phyloP scores from a whole-genome alignment of 202 grass and related monocot genomes.

The Panicum virgatum region DNA sequence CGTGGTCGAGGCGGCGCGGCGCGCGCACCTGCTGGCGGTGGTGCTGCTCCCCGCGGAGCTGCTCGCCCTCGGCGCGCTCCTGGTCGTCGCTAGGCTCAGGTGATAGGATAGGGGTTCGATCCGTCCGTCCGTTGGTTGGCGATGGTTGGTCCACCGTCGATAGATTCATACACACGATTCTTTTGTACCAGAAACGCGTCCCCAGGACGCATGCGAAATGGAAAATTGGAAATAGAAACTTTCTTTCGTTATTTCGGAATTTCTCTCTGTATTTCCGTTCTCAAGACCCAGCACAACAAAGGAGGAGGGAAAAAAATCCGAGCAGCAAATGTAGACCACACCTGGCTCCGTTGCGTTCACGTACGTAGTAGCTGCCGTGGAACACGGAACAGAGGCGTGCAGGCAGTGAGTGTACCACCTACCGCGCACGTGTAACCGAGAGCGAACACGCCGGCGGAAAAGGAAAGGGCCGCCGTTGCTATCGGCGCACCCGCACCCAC shows the following conservation, averaged over 20 bases:
- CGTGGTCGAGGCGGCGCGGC: conserved; percentile 43
- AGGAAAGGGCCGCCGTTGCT: not conserved
- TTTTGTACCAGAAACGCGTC: conserved; percentile 23
- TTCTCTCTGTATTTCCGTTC: too few species aligned
- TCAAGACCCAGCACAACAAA: not conserved
- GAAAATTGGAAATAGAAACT: not conserved
- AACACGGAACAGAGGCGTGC: not conserved
- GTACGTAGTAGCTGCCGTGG: not conserved
- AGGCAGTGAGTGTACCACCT: too few species aligned
- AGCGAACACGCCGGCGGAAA: not conserved
- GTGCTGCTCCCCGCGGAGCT: conserved; percentile 62
- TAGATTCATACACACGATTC: conserved; percentile 28
- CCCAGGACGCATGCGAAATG: not conserved
- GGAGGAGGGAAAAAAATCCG: not conserved
- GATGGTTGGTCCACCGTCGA: not conserved
- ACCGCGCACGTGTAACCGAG: not conserved
- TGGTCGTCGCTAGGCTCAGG: conserved; percentile 37
- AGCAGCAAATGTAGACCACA: not conserved
- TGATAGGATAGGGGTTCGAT: conserved; percentile 29
- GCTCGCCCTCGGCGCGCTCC: conserved; percentile 55
- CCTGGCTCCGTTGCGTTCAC: not conserved
- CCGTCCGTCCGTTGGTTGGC: conserved; percentile 20
- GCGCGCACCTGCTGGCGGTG: conserved; percentile 46
- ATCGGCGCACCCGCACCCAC: too few species aligned
- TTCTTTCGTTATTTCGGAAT: not conserved